These are phyloP conservation scores for Fusarium avenaceum DNA, from an alignment of 2,329 filamentous ascomycete genomes.

Conservation along the genomic window DNA sequence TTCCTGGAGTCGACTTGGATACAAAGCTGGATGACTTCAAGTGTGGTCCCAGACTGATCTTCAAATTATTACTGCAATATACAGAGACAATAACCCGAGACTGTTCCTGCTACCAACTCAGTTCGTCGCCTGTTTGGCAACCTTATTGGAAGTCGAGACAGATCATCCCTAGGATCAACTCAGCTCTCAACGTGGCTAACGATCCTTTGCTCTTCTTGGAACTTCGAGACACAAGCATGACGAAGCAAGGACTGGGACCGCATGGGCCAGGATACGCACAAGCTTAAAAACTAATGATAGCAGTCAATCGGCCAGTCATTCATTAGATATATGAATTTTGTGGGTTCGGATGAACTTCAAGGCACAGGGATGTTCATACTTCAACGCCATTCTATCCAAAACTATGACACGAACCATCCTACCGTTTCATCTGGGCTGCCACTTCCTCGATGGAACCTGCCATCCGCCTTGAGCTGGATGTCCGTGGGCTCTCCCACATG, in stretches of 20 bases:
- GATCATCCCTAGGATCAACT: slow-evolving; percentile 28
- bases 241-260: slow-evolving; percentile 14
- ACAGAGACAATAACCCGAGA: not conserved
- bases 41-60: slow-evolving; percentile 1
- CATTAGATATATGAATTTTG: slow-evolving; percentile 5
- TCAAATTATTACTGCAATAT: not conserved
- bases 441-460: slow-evolving; percentile 21
- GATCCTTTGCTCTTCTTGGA: slow-evolving; percentile 25
- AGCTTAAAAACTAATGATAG: not conserved
- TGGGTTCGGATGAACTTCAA: slow-evolving; percentile 1
- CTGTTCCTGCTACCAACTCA: not conserved
- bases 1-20: not conserved
- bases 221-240: slow-evolving; percentile 22
- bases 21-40: slow-evolving; percentile 16
- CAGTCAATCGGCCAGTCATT: slow-evolving; percentile 13
- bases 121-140: not conserved
- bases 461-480: not conserved
- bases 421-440: slow-evolving; percentile 5
- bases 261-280: slow-evolving; percentile 14
- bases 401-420: slow-evolving; percentile 1
- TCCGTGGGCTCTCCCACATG: slow-evolving; percentile 5
- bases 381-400: not conserved
- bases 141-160: slow-evolving; percentile 11
- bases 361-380: slow-evolving; percentile 11
- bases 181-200: slow-evolving; percentile 2